phyloP scores from a whole-genome alignment of 192 early-diverging fungal genomes.

The Coemansia sp. region DNA sequence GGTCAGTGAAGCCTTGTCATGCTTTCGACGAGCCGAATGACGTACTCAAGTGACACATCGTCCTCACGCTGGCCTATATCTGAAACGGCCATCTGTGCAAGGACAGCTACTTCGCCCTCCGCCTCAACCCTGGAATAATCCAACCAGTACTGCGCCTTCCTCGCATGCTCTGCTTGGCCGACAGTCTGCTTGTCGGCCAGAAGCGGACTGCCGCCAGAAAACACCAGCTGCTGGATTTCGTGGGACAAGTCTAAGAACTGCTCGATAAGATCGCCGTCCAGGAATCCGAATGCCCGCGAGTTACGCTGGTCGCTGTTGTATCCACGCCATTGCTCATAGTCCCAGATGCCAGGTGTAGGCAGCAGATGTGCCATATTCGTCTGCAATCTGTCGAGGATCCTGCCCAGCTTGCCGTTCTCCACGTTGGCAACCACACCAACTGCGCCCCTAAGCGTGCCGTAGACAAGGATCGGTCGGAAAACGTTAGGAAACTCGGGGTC shows the following conservation, averaged over 20 bases:
- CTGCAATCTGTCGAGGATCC: constrained; percentile 63
- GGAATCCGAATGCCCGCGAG: constrained; percentile 56
- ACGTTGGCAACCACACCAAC: constrained; percentile 77
- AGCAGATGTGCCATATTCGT: constrained; percentile 60
- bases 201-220: constrained; percentile 21
- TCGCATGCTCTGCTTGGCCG: constrained; percentile 11
- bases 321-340: constrained; percentile 66
- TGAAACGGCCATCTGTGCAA: constrained; percentile 33
- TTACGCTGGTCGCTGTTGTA: constrained; percentile 59
- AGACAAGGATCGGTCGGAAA: constrained; percentile 61
- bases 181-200: background rate
- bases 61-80: constrained; percentile 35
- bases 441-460: constrained; percentile 73
- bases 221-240: constrained; percentile 48
- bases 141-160: constrained; percentile 31
- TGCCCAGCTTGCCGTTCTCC: constrained; percentile 57
- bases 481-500: constrained; percentile 58
- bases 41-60: constrained; percentile 30
- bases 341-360: constrained; percentile 59
- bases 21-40: constrained; percentile 41
- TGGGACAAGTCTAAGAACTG: constrained; percentile 68
- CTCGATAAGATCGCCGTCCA: constrained; percentile 95
- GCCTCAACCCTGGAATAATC: constrained; percentile 28
- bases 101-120: constrained; percentile 26
- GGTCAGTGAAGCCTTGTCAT: constrained; percentile 34